Percentiles rank a stretch among this genome's conserved stretches.
Conservation (phyloP, 2,329 filamentous ascomycete species). For the Drechslerella dactyloides region DNA sequence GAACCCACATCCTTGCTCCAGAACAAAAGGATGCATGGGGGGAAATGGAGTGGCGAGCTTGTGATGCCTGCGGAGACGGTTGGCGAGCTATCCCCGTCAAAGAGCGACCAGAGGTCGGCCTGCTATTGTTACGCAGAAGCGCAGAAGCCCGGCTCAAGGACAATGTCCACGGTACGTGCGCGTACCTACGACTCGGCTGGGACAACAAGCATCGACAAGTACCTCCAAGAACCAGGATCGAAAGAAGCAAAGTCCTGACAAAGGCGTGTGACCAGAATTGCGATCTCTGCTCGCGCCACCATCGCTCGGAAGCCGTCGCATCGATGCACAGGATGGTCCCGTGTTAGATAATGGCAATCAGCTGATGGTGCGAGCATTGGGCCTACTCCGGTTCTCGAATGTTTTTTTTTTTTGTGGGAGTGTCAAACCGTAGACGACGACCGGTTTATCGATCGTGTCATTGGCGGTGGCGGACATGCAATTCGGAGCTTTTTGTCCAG, state of each 20-base stretch:
- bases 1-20: not conserved
- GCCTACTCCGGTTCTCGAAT: not conserved
- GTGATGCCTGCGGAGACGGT: not conserved
- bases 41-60: not conserved
- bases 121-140: not conserved
- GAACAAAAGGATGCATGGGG: not conserved
- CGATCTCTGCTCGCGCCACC: not conserved
- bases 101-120: too few relatives aligned
- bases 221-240: not conserved
- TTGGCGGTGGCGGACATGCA: too few relatives aligned
- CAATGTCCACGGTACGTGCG: not conserved
- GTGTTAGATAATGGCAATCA: not conserved
- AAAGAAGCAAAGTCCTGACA: constrained; percentile 32
- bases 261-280: constrained; percentile 41
- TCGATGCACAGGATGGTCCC: not conserved
- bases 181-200: not conserved
- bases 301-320: not conserved
- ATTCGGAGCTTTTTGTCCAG: too few relatives aligned
- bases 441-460: too few relatives aligned
- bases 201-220: not conserved
- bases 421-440: not conserved
- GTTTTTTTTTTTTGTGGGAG: too few relatives aligned
- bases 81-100: too few relatives aligned
- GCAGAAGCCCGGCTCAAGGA: not conserved
- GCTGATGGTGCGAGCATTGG: not conserved